Evolutionary conservation across 1,284 basidiomycete species (phyloP).

Genomic region (Trametes versicolor): DNA sequence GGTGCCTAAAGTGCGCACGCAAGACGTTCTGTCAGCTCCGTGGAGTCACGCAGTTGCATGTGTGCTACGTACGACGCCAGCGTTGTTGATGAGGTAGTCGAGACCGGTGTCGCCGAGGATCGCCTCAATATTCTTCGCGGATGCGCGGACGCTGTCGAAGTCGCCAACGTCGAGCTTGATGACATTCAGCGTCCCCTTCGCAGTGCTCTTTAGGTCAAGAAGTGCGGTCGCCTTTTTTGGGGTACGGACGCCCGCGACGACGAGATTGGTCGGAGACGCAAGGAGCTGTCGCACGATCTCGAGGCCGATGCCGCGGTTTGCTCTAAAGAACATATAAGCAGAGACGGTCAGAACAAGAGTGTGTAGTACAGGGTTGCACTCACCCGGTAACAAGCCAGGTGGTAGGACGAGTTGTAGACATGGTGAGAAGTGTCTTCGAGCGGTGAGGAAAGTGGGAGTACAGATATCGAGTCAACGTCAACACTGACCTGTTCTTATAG

Average conservation of each 20-base stretch:
- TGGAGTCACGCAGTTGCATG: too few relatives aligned
- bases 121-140: neutral
- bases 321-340: conserved; percentile 29
- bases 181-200: conserved; percentile 41
- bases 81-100: conserved; percentile 53
- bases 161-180: conserved; percentile 43
- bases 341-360: neutral
- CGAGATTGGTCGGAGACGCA: conserved; percentile 42
- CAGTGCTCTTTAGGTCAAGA: conserved; percentile 33
- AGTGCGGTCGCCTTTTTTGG: conserved; percentile 44
- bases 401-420: neutral
- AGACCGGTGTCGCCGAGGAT: conserved; percentile 37
- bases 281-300: conserved; percentile 49
- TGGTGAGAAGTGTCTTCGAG: too few relatives aligned
- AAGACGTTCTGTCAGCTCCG: neutral
- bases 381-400: conserved; percentile 13
- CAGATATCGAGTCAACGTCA: too few relatives aligned
- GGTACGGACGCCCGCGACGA: conserved; percentile 49
- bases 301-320: conserved; percentile 52
- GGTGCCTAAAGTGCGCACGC: conserved; percentile 3
- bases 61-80: conserved; percentile 42
- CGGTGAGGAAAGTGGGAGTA: too few relatives aligned
- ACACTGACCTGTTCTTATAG: too few relatives aligned
- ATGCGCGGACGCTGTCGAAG: conserved; percentile 16
- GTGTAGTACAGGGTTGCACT: neutral